Percentiles rank a stretch among this genome's conserved stretches.
phyloP scores from a whole-genome alignment of 2,329 filamentous ascomycete genomes.

The Aspergillus uvarum region DNA sequence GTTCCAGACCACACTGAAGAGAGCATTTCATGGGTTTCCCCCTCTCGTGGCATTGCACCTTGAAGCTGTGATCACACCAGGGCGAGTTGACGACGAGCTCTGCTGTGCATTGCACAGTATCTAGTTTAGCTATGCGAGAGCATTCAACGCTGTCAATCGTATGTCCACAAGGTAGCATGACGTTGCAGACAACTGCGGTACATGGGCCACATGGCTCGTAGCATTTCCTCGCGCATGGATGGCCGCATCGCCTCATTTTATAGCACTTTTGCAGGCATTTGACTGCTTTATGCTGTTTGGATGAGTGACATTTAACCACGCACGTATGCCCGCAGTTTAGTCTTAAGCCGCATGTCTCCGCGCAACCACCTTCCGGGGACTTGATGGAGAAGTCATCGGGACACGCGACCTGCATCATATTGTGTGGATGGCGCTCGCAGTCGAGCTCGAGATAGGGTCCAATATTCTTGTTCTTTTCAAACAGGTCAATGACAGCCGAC shows the following conservation, averaged over 20 bases:
- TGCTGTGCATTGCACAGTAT: background rate
- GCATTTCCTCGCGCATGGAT: conserved; percentile 14
- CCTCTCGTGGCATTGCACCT: conserved; percentile 3
- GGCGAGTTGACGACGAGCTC: background rate
- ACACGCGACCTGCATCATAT: background rate
- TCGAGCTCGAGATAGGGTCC: conserved; percentile 9
- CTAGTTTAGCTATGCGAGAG: background rate
- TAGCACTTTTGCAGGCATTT: conserved; percentile 13
- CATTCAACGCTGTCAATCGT: conserved; percentile 7
- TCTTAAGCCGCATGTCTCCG: conserved; percentile 6
- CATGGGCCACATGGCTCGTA: conserved; percentile 12
- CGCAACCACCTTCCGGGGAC: conserved; percentile 10
- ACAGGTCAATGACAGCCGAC: conserved; percentile 7
- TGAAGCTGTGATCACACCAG: conserved; percentile 1
- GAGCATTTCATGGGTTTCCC: background rate
- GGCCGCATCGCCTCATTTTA: conserved; percentile 6
- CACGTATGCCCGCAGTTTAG: conserved; percentile 13
- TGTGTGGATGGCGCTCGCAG: conserved; percentile 10
- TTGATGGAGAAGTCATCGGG: conserved; percentile 7
- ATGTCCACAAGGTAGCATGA: conserved; percentile 11
- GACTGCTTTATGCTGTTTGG: conserved; percentile 8
- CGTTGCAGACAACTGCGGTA: background rate
- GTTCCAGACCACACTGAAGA: background rate
- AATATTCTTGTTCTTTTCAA: conserved; percentile 3
- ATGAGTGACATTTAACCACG: conserved; percentile 16